Evolutionary conservation across 1,139 yeast genomes (phyloP).

Genomic region (Blastobotrys apis): DNA sequence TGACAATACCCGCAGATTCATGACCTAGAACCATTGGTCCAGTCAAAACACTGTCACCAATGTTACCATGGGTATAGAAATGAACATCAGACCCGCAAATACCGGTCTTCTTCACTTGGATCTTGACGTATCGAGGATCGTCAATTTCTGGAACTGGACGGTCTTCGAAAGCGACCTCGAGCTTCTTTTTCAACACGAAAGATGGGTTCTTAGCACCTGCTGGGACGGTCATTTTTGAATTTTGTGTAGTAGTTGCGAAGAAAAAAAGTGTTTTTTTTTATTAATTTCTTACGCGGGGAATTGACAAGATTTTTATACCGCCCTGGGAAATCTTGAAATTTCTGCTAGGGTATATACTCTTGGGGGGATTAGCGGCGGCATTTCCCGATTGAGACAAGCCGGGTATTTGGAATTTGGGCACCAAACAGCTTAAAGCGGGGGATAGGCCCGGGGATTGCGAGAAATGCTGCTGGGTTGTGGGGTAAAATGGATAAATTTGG

Average conservation of each 20-base stretch:
- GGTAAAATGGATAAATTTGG: constrained; percentile 1
- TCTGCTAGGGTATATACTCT: too few relatives aligned
- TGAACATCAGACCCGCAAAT: constrained; percentile 89
- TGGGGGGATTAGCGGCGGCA: too few relatives aligned
- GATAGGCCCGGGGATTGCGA: not conserved
- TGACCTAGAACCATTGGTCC: constrained; percentile 51
- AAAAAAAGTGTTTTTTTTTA: too few relatives aligned
- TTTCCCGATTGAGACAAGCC: not conserved
- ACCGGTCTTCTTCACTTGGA: constrained; percentile 74
- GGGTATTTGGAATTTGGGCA: too few relatives aligned
- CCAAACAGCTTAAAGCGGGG: not conserved
- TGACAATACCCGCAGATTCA: constrained; percentile 67
- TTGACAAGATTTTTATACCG: not conserved
- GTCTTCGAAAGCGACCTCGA: constrained; percentile 61
- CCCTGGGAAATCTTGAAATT: too few relatives aligned
- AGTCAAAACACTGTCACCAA: constrained; percentile 47
- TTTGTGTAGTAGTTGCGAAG: not conserved
- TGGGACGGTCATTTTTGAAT: not conserved
- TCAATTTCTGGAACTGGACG: constrained; percentile 59
- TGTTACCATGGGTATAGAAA: constrained; percentile 72
- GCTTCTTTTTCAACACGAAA: constrained; percentile 61
- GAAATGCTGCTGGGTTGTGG: not conserved
- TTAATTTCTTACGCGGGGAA: too few relatives aligned
- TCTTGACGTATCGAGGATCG: constrained; percentile 66
- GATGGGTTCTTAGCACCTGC: constrained; percentile 48